Conservation (phyloP, 116 monocot genomes). For the Trichopus zeylanicus region DNA sequence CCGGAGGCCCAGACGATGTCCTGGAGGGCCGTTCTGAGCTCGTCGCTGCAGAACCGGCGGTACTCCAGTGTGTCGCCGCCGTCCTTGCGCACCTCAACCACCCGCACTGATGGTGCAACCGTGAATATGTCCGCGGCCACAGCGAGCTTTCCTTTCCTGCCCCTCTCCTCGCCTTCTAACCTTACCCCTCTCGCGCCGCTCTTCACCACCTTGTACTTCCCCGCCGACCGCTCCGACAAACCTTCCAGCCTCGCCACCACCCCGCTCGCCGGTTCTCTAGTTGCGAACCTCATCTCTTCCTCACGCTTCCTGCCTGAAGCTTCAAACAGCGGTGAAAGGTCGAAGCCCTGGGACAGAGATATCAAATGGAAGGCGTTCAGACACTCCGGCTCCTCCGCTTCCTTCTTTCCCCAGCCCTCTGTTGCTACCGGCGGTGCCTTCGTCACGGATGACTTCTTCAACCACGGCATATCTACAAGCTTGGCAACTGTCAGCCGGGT, state of each 20-base stretch:
- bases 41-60: constrained; percentile 36
- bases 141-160: constrained; percentile 29
- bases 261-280: constrained; percentile 40
- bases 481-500: constrained; percentile 33
- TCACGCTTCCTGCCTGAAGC: constrained; percentile 13
- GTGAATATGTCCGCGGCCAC: constrained; percentile 47
- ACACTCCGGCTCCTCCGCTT: constrained; percentile 36
- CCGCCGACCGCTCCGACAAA: constrained; percentile 16
- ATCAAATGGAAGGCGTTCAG: constrained; percentile 57
- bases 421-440: neutral
- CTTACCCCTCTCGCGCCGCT: constrained; percentile 27
- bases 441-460: constrained; percentile 17
- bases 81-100: constrained; percentile 56
- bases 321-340: constrained; percentile 49
- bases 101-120: constrained; percentile 31
- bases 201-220: constrained; percentile 26
- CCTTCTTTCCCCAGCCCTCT: constrained; percentile 10
- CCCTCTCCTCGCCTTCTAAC: constrained; percentile 35
- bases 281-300: constrained; percentile 32
- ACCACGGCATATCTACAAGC: constrained; percentile 37
- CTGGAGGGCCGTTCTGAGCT: constrained; percentile 48
- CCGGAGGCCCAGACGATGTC: constrained; percentile 46
- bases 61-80: constrained; percentile 43
- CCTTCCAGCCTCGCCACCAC: constrained; percentile 36
- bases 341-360: constrained; percentile 54